Percentiles rank a stretch among this genome's conserved stretches.
Evolutionary conservation across 345 rosid species (phyloP).

Genomic region (Euclidium syriacum): DNA sequence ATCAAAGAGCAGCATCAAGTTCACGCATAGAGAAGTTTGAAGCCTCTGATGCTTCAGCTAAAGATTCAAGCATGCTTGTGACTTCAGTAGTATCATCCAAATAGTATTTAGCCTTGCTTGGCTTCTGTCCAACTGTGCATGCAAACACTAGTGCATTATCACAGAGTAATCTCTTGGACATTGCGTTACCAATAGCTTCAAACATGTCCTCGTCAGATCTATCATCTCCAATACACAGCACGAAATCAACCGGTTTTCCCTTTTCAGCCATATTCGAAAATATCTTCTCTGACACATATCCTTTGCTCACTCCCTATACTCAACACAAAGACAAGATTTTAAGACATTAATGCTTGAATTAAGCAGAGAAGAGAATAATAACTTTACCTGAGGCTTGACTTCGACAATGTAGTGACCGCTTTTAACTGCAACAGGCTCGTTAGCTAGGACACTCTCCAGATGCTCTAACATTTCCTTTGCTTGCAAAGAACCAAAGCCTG

Average conservation of each 20-base stretch:
- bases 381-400: conserved; percentile 39
- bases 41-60: conserved; percentile 33
- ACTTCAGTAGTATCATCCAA: conserved; percentile 39
- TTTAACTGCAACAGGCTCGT: conserved; percentile 39
- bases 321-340: background rate
- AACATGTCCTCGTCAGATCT: conserved; percentile 39
- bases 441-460: conserved; percentile 35
- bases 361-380: background rate
- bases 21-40: conserved; percentile 28
- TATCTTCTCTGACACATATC: conserved; percentile 32
- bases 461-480: conserved; percentile 40
- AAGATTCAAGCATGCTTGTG: conserved; percentile 36
- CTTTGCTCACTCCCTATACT: conserved; percentile 37
- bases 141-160: conserved; percentile 43
- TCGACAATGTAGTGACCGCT: conserved; percentile 38
- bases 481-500: conserved; percentile 37
- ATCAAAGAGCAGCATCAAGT: conserved; percentile 27
- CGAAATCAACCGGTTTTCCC: conserved; percentile 33
- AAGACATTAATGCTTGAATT: background rate
- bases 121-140: conserved; percentile 93
- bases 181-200: conserved; percentile 36
- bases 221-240: conserved; percentile 37
- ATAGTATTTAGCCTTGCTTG: conserved; percentile 95
- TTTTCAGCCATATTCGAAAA: conserved; percentile 32
- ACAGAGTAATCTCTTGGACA: conserved; percentile 29